Evolutionary conservation across 208 protist species (phyloP), one percentile per base, ranked within the genome.

Genomic region (Crithidia bombi): DNA sequence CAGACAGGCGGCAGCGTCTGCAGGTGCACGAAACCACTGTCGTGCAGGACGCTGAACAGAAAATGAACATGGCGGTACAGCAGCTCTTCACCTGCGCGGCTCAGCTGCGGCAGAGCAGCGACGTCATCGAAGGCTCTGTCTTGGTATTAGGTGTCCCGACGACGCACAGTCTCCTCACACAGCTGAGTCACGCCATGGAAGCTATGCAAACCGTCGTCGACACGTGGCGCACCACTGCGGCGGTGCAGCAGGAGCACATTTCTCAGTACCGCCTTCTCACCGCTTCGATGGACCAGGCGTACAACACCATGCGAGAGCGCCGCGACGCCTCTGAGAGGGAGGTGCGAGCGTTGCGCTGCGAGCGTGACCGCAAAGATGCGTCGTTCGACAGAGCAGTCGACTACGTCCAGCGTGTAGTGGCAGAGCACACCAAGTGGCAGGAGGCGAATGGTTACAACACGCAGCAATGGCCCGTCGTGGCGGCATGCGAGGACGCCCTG

Each of bases 371-470:
- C 41, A 81, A 88, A 62, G 76, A 87, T 30, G 79, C 81, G 2
- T 56, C 85, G 1, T 83, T 90, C 50, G 85, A 92, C 58, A 57
- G 79, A 52, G 86, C 80, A 3, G 74, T 91, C 23, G 46, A 79
- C 51, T 91, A 95, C 73, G 79, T 95, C 5, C 79, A 90, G 49
- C 61, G 73, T n/a, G 81, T 92, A 3, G 43, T 95, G 17, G 78
- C 85, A 14, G 90, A 95, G 68, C 82, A 87, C 49, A 75, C 80
- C 0, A 44, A 70, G 43, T 92, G 87, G 87, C 87, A 95, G 75
- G 75, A 87, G 63, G 26, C 70, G 64, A 65, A 83, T 52, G 78
- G 85, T 19, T 73, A 83, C 73, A 92, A 94, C 64, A 68, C 61
- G 15, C 72, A 70, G 25, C 63, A 83, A n/a, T 86, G 89, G 67